Base-by-base conservation (phyloP, 2,329 filamentous ascomycete genomes). In the Endocalyx cinctus region DNA sequence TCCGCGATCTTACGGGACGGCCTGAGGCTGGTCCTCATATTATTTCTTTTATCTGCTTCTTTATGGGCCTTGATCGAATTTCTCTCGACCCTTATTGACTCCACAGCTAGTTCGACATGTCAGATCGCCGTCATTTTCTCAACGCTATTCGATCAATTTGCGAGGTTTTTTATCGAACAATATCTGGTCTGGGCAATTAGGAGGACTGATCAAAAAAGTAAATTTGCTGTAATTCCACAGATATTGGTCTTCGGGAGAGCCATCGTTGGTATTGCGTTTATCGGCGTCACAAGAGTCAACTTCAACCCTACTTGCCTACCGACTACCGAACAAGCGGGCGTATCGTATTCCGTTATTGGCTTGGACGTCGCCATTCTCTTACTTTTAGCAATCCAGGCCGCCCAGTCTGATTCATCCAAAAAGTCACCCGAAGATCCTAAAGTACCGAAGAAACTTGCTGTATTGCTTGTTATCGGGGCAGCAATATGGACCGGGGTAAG, bases 11-110 rank as follows among this genome's bases (percentile, higher is more conserved):
- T 73, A 51, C 66, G 69, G 57, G 71, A 77, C 60, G 70, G 72
- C 61, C 66, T 69, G 72, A 77, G 74, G 74, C 74, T 79, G 73
- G 73, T 68, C 72, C 74, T 79, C 72, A 59, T 69, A 50, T 55
- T 62, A 44, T 77, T 77, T 52, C 64, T 77, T 48, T 40, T 65
- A 17, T 62, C 66, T 37, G 62, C 70, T 18, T 64, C 66, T 43
- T 59, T 74, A 30, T 79, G 75, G 75, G 72, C 72, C 29, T 56
- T 70, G 25, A 52, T 64, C 40, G 66, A 66, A 36, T 78, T 79
- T 41, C 55, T 70, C 34, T 57, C 70, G 17, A 68, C 69, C 16
- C 50, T 73, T 33, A 60, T 75, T 52, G 57, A 67, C 41, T 51
- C 63, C 20, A 54, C 52, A 19, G 64, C 66, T 19, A 38, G 57